A percentile compares a stretch with the other conserved stretches of the same genome.
Evolutionary conservation across 768 basidiomycete genomes (phyloP).

Genomic region (Tephrocybe sp.): DNA sequence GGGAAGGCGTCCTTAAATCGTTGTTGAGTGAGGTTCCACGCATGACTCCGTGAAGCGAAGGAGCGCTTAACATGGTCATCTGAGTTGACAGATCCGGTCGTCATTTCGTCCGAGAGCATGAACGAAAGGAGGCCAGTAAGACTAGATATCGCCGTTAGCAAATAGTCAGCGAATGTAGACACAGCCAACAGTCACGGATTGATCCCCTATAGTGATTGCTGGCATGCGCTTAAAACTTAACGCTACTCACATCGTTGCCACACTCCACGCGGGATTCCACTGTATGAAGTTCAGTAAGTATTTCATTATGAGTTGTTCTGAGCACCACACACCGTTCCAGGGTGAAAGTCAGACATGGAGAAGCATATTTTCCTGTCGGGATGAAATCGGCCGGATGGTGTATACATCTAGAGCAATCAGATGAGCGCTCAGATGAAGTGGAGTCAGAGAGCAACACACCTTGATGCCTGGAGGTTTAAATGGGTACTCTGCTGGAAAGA

Average conservation of each 20-base stretch:
- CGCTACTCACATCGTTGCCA: constrained; percentile 80
- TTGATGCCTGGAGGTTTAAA: constrained; percentile 98
- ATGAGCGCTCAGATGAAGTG: constrained; percentile 7
- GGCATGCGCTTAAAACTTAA: constrained; percentile 7
- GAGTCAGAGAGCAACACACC: constrained; percentile 38
- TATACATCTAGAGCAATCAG: constrained; percentile 64
- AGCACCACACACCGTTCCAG: constrained; percentile 69
- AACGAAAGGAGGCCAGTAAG: constrained; percentile 91
- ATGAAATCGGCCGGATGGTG: constrained; percentile 86
- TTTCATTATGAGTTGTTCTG: too few species aligned
- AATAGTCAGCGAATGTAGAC: constrained; percentile 4
- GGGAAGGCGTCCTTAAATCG: constrained; percentile 88
- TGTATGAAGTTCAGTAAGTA: constrained; percentile 24
- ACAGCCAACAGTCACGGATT: constrained; percentile 7
- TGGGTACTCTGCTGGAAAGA: constrained; percentile 93
- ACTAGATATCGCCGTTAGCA: constrained; percentile 38
- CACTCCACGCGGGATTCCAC: constrained; percentile 97
- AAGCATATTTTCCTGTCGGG: constrained; percentile 96
- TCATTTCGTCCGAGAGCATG: constrained; percentile 96
- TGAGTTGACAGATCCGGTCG: constrained; percentile 87
- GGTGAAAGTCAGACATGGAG: constrained; percentile 96
- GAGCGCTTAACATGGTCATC: constrained; percentile 73
- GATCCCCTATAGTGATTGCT: constrained; percentile 5
- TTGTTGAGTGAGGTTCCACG: constrained; percentile 77
- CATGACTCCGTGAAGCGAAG: constrained; percentile 78